Evolutionary conservation across 148 eudicot genomes (phyloP).

Genomic region (Cornus kousa): DNA sequence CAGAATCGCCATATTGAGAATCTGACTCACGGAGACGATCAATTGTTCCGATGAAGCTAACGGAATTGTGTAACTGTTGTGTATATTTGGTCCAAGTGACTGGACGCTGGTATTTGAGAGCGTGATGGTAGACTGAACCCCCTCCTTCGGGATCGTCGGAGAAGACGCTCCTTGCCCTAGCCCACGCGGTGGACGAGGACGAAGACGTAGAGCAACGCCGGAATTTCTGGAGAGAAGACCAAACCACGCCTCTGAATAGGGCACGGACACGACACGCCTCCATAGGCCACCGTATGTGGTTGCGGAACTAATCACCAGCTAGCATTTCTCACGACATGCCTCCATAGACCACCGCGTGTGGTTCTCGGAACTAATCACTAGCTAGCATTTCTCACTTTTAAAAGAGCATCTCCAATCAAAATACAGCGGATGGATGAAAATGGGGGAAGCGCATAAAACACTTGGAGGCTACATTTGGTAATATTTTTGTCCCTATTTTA

Average conservation of each 20-base stretch:
- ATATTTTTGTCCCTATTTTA: too few species aligned
- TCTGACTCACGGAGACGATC: slow-evolving; percentile 9
- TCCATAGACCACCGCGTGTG: too few species aligned
- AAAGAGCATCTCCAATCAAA: too few species aligned
- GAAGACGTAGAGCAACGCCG: neutral
- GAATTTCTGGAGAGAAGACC: neutral
- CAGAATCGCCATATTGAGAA: neutral
- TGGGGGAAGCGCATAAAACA: too few species aligned
- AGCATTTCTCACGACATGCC: too few species aligned
- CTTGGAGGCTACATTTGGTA: too few species aligned
- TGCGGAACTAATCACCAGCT: too few species aligned
- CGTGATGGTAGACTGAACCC: slow-evolving; percentile 23
- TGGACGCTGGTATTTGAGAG: slow-evolving; percentile 19
- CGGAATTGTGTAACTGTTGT: slow-evolving; percentile 26
- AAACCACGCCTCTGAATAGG: neutral
- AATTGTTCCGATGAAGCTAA: slow-evolving; percentile 47
- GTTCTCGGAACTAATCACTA: too few species aligned
- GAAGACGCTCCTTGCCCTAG: neutral
- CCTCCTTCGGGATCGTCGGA: slow-evolving; percentile 15
- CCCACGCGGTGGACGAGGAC: neutral
- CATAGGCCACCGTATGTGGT: too few species aligned
- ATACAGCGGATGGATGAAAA: too few species aligned
- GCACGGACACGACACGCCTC: slow-evolving; percentile 5
- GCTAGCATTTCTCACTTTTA: too few species aligned
- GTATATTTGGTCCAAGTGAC: too few species aligned